phyloP scores from a whole-genome alignment of 768 basidiomycete species.

The Gymnopilus junonius region DNA sequence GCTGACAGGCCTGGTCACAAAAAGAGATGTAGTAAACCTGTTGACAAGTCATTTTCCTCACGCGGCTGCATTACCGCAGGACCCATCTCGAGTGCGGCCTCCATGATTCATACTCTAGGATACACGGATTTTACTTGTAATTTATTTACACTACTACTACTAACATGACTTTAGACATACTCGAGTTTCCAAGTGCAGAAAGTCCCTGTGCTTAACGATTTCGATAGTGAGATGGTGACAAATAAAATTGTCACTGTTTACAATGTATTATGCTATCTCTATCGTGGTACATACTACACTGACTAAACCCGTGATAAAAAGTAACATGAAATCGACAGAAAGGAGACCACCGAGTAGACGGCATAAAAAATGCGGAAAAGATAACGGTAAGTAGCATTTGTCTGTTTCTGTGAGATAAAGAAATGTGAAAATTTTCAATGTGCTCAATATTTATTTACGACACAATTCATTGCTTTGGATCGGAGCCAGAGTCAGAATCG shows the following conservation, averaged over 20 bases:
- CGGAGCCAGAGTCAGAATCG: conserved; percentile 28
- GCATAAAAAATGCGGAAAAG: background rate
- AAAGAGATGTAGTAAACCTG: conserved; percentile 64
- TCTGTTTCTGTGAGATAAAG: background rate
- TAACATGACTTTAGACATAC: too few species aligned
- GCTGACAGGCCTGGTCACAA: conserved; percentile 70
- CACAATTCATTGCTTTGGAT: background rate
- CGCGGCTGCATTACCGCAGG: conserved; percentile 42
- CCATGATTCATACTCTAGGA: conserved; percentile 7
- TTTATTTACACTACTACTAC: background rate
- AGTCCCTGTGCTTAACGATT: too few species aligned
- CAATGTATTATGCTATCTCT: conserved; percentile 5
- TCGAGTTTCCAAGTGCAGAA: too few species aligned
- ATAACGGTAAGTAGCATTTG: background rate
- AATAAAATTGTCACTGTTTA: background rate
- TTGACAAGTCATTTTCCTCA: conserved; percentile 63
- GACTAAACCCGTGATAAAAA: conserved; percentile 5
- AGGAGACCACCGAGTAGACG: background rate
- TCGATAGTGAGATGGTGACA: too few species aligned
- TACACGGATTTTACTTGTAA: background rate
- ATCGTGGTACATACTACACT: conserved; percentile 19
- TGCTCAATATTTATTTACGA: background rate
- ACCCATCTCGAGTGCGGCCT: conserved; percentile 11
- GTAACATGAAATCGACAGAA: background rate
- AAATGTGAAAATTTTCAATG: background rate